Percentiles rank a stretch among this genome's conserved stretches.
Conservation (phyloP, 2,329 filamentous ascomycete species). For the Aureobasidium sp. region DNA sequence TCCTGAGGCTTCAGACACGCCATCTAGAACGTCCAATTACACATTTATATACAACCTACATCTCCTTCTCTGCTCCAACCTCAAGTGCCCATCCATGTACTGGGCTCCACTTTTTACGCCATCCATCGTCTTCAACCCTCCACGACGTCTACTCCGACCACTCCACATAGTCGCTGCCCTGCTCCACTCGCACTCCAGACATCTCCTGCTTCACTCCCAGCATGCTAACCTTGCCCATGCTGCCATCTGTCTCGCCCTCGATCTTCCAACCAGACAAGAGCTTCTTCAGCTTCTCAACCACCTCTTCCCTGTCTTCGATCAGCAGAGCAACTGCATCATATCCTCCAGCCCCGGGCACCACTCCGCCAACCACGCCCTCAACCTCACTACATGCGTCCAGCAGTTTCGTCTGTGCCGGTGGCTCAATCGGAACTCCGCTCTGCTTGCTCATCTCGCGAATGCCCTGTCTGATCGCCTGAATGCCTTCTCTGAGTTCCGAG, state of each 20-base stretch:
- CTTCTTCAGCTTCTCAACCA: conserved; percentile 50
- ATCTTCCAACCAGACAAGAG: conserved; percentile 57
- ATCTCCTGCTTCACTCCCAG: conserved; percentile 64
- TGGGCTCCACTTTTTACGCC: neutral
- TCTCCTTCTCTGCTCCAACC: neutral
- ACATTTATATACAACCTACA: neutral
- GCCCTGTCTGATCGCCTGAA: conserved; percentile 46
- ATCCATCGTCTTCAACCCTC: neutral
- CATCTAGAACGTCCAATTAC: neutral
- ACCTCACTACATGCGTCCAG: conserved; percentile 66
- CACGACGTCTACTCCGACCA: conserved; percentile 26
- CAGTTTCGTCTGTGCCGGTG: conserved; percentile 71
- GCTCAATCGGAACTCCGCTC: conserved; percentile 82
- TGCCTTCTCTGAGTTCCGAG: conserved; percentile 43
- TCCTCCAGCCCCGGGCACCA: conserved; percentile 89
- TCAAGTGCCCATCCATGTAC: neutral
- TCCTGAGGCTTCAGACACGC: neutral
- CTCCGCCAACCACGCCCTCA: conserved; percentile 77
- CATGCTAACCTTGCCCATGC: conserved; percentile 53
- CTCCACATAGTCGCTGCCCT: conserved; percentile 31
- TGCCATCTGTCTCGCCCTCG: conserved; percentile 34
- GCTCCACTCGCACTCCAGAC: conserved; percentile 49
- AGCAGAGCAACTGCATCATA: conserved; percentile 83
- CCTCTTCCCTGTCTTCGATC: conserved; percentile 62
- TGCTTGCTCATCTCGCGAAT: conserved; percentile 68